Evolutionary conservation across 2,329 filamentous ascomycete species (phyloP).

Genomic region (Xylaria sp.): DNA sequence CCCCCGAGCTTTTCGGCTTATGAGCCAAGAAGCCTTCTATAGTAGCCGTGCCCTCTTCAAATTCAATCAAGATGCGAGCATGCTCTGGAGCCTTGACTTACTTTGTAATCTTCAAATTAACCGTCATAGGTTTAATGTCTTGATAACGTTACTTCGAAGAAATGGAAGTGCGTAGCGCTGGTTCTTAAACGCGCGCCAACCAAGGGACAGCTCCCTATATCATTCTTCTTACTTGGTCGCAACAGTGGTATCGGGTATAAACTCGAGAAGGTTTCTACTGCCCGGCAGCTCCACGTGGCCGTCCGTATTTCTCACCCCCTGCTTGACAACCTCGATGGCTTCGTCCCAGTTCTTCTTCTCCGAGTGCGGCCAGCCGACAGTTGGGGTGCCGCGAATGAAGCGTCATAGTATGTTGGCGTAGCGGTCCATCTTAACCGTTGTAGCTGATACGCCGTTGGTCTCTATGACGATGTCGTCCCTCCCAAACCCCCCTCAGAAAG

Average conservation of each 20-base stretch:
- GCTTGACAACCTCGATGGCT: constrained; percentile 4
- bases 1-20: constrained; percentile 24
- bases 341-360: constrained; percentile 18
- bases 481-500: constrained; percentile 12
- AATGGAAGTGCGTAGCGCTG: no score
- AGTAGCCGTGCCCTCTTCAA: constrained; percentile 8
- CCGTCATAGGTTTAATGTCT: no score
- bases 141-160: no score
- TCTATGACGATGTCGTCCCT: constrained; percentile 4
- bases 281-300: not conserved
- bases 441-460: not conserved
- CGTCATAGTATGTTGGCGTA: constrained; percentile 17
- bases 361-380: constrained; percentile 7
- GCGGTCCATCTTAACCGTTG: constrained; percentile 1
- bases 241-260: not conserved
- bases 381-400: constrained; percentile 6
- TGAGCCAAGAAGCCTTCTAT: constrained; percentile 23
- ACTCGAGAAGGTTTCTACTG: not conserved
- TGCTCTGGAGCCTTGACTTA: constrained; percentile 6
- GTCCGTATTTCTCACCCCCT: not conserved
- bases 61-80: not conserved
- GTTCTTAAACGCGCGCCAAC: no score
- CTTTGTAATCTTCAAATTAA: constrained; percentile 14
- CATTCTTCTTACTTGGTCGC: not conserved
- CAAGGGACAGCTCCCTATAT: no score